These are phyloP conservation scores for Oleoguttula mirabilis DNA, from an alignment of 495 filamentous ascomycete genomes.

Conservation along the genomic window DNA sequence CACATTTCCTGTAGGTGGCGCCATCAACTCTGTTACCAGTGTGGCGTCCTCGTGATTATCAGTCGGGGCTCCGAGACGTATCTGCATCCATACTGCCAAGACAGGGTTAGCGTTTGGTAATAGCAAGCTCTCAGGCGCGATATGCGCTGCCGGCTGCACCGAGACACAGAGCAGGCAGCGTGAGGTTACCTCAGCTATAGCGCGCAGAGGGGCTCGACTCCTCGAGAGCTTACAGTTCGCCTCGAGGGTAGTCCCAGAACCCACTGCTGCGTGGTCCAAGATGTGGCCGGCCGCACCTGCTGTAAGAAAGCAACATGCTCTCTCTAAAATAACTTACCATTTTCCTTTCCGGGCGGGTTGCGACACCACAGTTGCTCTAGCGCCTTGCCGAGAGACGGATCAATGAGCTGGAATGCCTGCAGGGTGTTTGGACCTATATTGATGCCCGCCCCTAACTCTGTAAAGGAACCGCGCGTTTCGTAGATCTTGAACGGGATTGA, in stretches of 20 bases:
- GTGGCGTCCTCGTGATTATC: constrained; percentile 5
- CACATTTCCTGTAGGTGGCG: constrained; percentile 12
- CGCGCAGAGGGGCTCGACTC: too few species aligned
- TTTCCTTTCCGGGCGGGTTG: constrained; percentile 31
- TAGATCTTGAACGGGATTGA: constrained; percentile 10
- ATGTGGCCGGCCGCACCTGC: too few species aligned
- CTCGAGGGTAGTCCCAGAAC: too few species aligned
- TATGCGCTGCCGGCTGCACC: too few species aligned
- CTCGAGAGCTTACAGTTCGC: too few species aligned
- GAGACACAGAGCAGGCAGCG: too few species aligned
- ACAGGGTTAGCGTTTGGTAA: too few species aligned
- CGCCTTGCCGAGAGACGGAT: constrained; percentile 13
- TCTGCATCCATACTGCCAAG: constrained; percentile 11
- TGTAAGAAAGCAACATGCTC: too few species aligned
- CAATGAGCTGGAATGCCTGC: constrained; percentile 18
- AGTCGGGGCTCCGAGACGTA: constrained; percentile 13
- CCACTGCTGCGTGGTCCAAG: too few species aligned
- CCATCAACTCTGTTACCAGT: constrained; percentile 3
- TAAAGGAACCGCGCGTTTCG: constrained; percentile 10
- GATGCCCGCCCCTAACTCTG: constrained; percentile 11
- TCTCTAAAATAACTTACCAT: too few species aligned
- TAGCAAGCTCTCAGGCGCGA: too few species aligned
- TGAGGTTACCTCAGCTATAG: too few species aligned
- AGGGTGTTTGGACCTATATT: constrained; percentile 21
- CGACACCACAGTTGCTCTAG: constrained; percentile 25